Evolutionary conservation across 805 yeast species (phyloP), one percentile per base, ranked within the genome.

Genomic region (Candida arabinofermentans): DNA sequence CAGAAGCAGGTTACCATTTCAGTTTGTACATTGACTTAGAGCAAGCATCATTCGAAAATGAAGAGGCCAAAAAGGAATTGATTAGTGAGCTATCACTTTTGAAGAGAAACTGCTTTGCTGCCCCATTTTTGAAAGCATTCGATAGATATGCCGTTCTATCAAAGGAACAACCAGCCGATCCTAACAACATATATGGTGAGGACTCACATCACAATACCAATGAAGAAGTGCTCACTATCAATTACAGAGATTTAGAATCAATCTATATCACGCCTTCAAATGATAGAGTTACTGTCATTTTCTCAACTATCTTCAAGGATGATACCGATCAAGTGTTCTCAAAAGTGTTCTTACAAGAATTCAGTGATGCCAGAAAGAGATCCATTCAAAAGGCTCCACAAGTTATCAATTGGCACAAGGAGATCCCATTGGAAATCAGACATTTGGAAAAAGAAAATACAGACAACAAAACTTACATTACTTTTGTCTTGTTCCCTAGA

Each of bases 381-480:
- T 85, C 95, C 5, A 91, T 93, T 46, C 99, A 93, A 67, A 90
- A 93, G 37, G 97, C 98, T 2, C 99, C 99, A 14, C 99, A 93
- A 70, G 99, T 93, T 40, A 75, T 93, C 55, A 90, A 85, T 58
- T 83, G 95, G 5, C 89, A 83, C 59, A 76, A 73, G 48, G 96
- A 87, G 54, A 87, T 97, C n/a, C 99, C 99, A 8, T 72, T 88
- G 57, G 99, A 93, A 61, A 73, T 86, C 43, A 72, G 79, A 44
- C 62, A 66, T 42, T 64, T 75, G 32, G 65, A 57, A 17, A 41
- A 36, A n/a, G 65, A 64, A 17, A 70, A 69, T 31, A 72, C 53
- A 34, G 58, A 54, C 41, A 57, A 58, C 31, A 57, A 56, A 39
- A 41, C 75, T 57, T 69, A 81, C 57, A 72, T 84, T 49, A 75